A percentile compares a stretch with the other conserved stretches of the same genome.
Conservation (phyloP, 192 early-diverging fungal genomes). For the Podila epicladia region DNA sequence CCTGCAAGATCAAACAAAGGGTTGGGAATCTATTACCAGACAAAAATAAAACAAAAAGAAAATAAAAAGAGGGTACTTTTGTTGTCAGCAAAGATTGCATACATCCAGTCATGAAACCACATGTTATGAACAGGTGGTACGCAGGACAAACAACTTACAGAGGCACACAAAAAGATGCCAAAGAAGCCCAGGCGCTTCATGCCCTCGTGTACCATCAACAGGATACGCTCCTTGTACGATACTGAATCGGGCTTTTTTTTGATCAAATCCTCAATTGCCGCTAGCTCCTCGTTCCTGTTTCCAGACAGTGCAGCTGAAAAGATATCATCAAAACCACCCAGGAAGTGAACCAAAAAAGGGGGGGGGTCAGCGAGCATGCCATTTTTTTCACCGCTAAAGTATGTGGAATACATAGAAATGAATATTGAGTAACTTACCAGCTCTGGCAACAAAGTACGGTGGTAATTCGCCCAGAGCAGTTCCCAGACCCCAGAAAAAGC, state of each 20-base stretch:
- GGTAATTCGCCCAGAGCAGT: slow-evolving; percentile 95
- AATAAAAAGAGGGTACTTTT: too few species aligned
- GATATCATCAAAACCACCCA: neutral
- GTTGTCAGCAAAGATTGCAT: neutral
- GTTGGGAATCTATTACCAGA: slow-evolving; percentile 80
- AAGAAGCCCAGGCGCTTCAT: slow-evolving; percentile 86
- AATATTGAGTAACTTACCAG: slow-evolving; percentile 58
- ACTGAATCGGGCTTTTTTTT: slow-evolving; percentile 60
- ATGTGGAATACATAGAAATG: too few species aligned
- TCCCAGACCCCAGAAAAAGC: slow-evolving; percentile 93
- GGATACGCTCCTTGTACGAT: slow-evolving; percentile 72
- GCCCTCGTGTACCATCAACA: slow-evolving; percentile 73
- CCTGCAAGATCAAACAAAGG: slow-evolving; percentile 97
- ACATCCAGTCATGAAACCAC: slow-evolving; percentile 6
- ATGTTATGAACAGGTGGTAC: slow-evolving; percentile 5
- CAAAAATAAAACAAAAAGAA: neutral
- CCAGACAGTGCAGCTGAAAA: slow-evolving; percentile 62
- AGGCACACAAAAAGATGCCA: slow-evolving; percentile 92
- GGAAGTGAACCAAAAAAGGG: too few species aligned
- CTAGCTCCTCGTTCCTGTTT: slow-evolving; percentile 58
- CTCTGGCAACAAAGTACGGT: slow-evolving; percentile 94
- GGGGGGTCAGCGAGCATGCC: too few species aligned
- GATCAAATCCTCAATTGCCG: slow-evolving; percentile 52
- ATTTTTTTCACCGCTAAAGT: neutral
- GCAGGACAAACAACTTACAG: slow-evolving; percentile 58